Evolutionary conservation across 495 filamentous ascomycete genomes (phyloP).

Genomic region (Lentithecium fluviatile): DNA sequence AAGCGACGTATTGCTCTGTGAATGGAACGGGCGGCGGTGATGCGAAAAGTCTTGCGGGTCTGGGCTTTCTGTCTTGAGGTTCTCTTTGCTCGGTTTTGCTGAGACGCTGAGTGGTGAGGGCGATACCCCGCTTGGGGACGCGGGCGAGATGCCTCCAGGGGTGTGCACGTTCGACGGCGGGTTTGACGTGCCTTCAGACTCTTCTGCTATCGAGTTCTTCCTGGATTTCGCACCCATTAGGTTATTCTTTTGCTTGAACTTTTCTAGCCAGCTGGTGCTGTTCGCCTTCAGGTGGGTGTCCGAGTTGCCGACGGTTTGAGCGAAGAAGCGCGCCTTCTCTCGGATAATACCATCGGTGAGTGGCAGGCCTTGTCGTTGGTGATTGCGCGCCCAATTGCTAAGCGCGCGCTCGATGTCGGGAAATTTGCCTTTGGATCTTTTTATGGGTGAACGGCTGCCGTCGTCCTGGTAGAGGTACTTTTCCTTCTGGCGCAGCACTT

Average conservation of each 20-base stretch:
- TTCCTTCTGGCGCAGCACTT: constrained; percentile 93
- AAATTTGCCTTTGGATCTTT: constrained; percentile 84
- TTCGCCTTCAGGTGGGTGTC: constrained; percentile 77
- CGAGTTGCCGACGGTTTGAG: constrained; percentile 67
- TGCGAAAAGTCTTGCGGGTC: constrained; percentile 53
- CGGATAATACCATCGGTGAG: constrained; percentile 81
- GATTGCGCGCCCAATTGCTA: constrained; percentile 81
- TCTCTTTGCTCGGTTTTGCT: constrained; percentile 67
- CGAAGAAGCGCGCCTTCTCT: constrained; percentile 86
- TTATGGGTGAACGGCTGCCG: constrained; percentile 82
- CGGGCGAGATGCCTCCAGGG: constrained; percentile 69
- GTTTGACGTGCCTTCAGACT: constrained; percentile 41
- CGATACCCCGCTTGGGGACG: constrained; percentile 64
- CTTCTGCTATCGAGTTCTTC: constrained; percentile 60
- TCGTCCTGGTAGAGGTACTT: constrained; percentile 92
- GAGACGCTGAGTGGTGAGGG: constrained; percentile 68
- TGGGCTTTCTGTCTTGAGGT: constrained; percentile 52
- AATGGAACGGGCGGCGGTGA: constrained; percentile 60
- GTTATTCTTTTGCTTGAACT: constrained; percentile 93
- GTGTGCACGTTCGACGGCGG: constrained; percentile 56
- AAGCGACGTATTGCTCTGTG: constrained; percentile 58
- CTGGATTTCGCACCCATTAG: constrained; percentile 63
- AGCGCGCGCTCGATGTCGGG: constrained; percentile 96
- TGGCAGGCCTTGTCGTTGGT: constrained; percentile 70
- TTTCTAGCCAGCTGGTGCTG: constrained; percentile 82